Evolutionary conservation across 371 early-diverging fungal genomes (phyloP), one percentile per base, ranked within the genome.

Genomic region (Mortierella sp.): DNA sequence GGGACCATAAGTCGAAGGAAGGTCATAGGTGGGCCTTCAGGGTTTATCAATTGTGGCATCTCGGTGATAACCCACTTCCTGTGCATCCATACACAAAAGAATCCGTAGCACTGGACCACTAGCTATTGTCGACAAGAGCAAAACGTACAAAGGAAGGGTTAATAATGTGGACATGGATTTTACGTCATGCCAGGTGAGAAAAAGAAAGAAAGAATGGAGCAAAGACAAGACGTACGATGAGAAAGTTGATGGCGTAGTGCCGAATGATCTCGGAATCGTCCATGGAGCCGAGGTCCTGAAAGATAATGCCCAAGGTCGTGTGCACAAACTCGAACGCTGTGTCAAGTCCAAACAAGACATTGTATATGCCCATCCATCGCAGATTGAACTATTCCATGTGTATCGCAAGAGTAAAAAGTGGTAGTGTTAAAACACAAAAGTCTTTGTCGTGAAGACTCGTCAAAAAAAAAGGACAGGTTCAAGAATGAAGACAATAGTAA

Each of bases 321-420:
- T 76, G 82, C 44, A 86, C 21, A 43, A 79, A 77, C 63, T 86
- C 87, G 54, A 86, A 86, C 21, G 72, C 72, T 0, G 82, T 77
- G 49, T 86, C 87, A 16, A 82, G 41, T 29, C 82, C 87, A 6
- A 86, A 48, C 32, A 86, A 70, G n/a, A 82, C 14, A 55, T 82
- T 86, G 71, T 80, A 86, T 21, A 5, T 79, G 55, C 82, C 68
- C 87, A 86, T 86, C 87, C 80, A 82, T 7, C 87, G 87, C 2
- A 82, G 11, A 55, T 77, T 76, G 71, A 82, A 86, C 87, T 82
- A 71, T 51, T 21, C 51, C 18, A 6, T 3, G 41, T 14, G 5
- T 0, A 44, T 21, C 27, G 6, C 1, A 55, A 68, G 2, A 43
- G 51, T 16, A 51, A 75, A 38, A 41, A 3, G 70, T 14, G 60